Evolutionary conservation across 371 early-diverging fungal species (phyloP).

Genomic region (Mucor piriformis): DNA sequence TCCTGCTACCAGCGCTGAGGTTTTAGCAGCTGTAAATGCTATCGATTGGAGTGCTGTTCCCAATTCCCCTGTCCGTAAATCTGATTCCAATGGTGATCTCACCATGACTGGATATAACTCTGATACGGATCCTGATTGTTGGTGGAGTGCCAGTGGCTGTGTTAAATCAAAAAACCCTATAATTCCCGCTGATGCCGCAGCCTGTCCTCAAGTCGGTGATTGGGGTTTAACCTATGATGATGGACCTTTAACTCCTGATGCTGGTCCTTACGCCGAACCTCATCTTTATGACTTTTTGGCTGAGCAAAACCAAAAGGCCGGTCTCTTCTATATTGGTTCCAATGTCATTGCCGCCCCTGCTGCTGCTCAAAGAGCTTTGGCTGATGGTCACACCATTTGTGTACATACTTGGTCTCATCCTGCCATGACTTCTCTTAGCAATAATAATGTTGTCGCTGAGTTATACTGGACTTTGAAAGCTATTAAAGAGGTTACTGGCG

Average conservation of each 20-base stretch:
- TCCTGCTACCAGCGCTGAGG: slow-evolving; percentile 34
- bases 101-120: slow-evolving; percentile 25
- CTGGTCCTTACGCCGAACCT: slow-evolving; percentile 40
- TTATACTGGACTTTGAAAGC: slow-evolving; percentile 54
- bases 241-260: slow-evolving; percentile 39
- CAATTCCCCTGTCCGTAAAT: slow-evolving; percentile 33
- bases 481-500: slow-evolving; percentile 58
- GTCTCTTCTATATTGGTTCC: slow-evolving; percentile 34
- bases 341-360: slow-evolving; percentile 35
- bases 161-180: slow-evolving; percentile 39
- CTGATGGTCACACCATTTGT: slow-evolving; percentile 38
- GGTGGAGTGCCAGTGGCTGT: slow-evolving; percentile 46
- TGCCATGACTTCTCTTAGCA: slow-evolving; percentile 54
- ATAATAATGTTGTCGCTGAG: slow-evolving; percentile 62
- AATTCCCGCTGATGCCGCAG: slow-evolving; percentile 42
- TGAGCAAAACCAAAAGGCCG: slow-evolving; percentile 24
- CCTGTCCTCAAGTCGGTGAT: slow-evolving; percentile 44
- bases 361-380: slow-evolving; percentile 36
- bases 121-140: slow-evolving; percentile 29
- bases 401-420: slow-evolving; percentile 66
- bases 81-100: slow-evolving; percentile 25
- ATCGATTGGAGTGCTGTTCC: slow-evolving; percentile 53
- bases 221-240: slow-evolving; percentile 53
- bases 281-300: slow-evolving; percentile 48
- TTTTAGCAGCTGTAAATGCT: slow-evolving; percentile 37